Base-by-base conservation (phyloP, 2,329 filamentous ascomycete genomes). In the Cladosporium colombiae region DNA sequence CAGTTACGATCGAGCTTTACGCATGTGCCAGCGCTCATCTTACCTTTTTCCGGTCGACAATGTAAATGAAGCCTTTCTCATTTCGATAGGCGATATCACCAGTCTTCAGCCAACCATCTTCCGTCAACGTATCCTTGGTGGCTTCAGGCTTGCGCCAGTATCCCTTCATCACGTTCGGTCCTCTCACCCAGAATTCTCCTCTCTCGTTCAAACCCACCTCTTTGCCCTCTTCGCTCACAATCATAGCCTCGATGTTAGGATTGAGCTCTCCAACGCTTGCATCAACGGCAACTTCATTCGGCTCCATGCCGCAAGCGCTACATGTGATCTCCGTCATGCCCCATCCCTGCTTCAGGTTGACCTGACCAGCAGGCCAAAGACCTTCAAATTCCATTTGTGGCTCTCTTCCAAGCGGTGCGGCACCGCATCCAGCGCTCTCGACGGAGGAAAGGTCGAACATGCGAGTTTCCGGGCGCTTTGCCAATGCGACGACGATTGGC, bases 251-350 rank as follows among this genome's bases (percentile, higher is more conserved):
- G 73, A 85, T 87, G 73, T 93, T 94, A 23, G 91, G 83, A 68
- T 86, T 82, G 27, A 92, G 74, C 76, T 90, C 87, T 59, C 90
- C 91, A 1, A 93, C 90, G 2, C 71, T 82, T 33, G 80, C 79
- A 2, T 74, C 68, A 4, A 77, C 78, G 5, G 73, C 76, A 65
- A 85, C 76, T 3, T 57, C 60, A 1, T 73, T 79, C 0, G 88
- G 85, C 68, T 90, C 82, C 84, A 88, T 93, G 7, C 83, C 83
- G 14, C 91, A 83, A 21, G 85, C 82, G 0, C 89, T 87, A 76
- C 91, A 94, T 0, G 91, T 95, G 2, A 81, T 78, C 74, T 95
- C 92, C 1, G 92, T 95, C 92, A 96, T 94, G 5, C 92, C 92
- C 90, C 91, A 96, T 4, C 91, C 92, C 55, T 74, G 91, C 74